These are phyloP conservation scores for Fomitopsis pinicola DNA, from an alignment of 1,284 basidiomycete genomes.

Conservation along the genomic window DNA sequence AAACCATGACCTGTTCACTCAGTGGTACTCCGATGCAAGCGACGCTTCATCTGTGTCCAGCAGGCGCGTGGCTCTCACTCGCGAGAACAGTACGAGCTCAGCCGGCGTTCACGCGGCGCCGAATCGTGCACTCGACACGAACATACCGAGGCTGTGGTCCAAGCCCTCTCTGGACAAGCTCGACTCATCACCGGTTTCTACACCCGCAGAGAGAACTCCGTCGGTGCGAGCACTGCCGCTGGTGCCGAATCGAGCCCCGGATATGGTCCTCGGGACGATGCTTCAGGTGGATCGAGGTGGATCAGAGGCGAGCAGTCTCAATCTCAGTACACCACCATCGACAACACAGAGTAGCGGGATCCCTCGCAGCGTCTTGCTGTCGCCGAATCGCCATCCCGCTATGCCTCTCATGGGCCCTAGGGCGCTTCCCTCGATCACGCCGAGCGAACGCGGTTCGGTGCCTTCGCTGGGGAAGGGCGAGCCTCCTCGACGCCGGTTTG, in stretches of 20 bases:
- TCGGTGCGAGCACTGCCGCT: neutral
- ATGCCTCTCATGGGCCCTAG: neutral
- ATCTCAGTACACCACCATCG: neutral
- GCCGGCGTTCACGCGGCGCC: neutral
- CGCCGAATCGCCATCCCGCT: neutral
- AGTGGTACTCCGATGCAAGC: neutral
- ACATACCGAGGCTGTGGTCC: neutral
- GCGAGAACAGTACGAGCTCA: neutral
- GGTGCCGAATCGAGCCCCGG: constrained; percentile 1
- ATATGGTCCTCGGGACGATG: neutral
- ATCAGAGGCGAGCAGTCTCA: neutral
- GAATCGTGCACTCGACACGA: neutral
- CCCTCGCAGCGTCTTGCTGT: neutral
- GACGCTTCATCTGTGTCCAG: neutral
- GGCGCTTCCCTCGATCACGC: neutral
- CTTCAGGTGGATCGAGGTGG: neutral
- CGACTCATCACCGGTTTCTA: neutral
- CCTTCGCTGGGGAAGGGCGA: neutral
- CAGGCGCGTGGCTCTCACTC: neutral
- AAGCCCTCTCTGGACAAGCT: neutral
- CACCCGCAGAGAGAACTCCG: constrained; percentile 1
- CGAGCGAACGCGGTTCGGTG: neutral
- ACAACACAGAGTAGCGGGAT: neutral
- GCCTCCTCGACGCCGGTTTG: neutral
- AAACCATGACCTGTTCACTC: neutral